A percentile compares a stretch with the other conserved stretches of the same genome.
Evolutionary conservation across 306 rosid species (phyloP).

Genomic region (Cicer pinnatifidum): DNA sequence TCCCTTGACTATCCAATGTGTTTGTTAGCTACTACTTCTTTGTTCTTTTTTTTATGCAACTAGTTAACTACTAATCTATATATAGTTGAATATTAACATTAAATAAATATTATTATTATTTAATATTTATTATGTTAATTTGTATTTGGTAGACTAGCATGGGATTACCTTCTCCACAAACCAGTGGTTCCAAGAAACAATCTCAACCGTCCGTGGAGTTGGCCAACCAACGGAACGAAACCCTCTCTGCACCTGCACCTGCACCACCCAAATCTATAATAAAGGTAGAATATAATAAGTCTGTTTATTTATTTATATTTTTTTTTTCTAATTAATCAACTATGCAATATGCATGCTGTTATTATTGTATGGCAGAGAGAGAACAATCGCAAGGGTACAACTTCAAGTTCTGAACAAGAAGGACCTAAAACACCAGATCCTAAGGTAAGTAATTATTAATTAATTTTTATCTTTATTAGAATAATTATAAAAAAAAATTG

Average conservation of each 20-base stretch:
- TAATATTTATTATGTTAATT: not conserved
- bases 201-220: constrained; percentile 71
- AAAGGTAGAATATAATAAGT: constrained; percentile 35
- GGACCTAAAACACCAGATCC: constrained; percentile 96
- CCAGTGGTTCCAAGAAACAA: constrained; percentile 63
- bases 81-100: constrained; percentile 14
- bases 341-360: constrained; percentile 20
- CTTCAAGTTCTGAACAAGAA: constrained; percentile 93
- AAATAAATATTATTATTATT: not conserved
- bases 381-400: constrained; percentile 70
- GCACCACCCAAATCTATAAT: constrained; percentile 59
- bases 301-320: not conserved
- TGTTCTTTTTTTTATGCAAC: too few relatives aligned
- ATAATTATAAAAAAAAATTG: not conserved
- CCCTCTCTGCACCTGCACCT: constrained; percentile 57
- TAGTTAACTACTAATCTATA: not conserved
- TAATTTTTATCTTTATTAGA: not conserved
- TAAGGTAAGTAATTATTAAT: constrained; percentile 55
- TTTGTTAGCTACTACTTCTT: too few relatives aligned
- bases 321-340: not conserved
- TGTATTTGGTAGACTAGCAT: constrained; percentile 51
- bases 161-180: constrained; percentile 58
- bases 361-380: constrained; percentile 57
- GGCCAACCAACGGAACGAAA: constrained; percentile 63
- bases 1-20: too few relatives aligned